Base-by-base conservation (phyloP, 2,329 filamentous ascomycete genomes). In the Ophiostoma sp. region DNA sequence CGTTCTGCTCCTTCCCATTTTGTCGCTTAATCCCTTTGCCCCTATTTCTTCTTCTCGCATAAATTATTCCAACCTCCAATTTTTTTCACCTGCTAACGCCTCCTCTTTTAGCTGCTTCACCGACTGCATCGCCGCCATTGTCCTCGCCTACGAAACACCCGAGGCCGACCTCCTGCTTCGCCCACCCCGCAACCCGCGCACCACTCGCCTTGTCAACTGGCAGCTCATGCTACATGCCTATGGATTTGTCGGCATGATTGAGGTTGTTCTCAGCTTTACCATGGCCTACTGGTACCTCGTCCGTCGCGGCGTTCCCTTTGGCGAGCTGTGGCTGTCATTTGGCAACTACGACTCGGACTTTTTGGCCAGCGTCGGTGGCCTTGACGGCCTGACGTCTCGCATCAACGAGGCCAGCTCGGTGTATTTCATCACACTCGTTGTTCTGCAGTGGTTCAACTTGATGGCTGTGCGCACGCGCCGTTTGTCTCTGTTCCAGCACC, bases 221-320 rank as follows among this genome's bases (percentile, higher is more conserved):
- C 84, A 84, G 77, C 86, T 88, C 66, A 87, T 87, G 77, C 80
- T 79, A 0, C 86, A 88, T 68, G 82, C 85, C 0, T 88, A 88
- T 75, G 81, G 87, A 3, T 87, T 88, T 75, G 83, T 84, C 1
- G 86, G 86, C 39, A 82, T 83, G 48, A 84, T 87, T 81, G 86
- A 88, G 75, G 85, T 86, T 0, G 73, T 84, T 71, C 82, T 80
- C 4, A 85, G 86, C 0, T 85, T 87, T 72, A 74, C 83, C 75
- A 88, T 88, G 86, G 87, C 84, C 78, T 88, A 87, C 80, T 75
- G 87, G 0, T 88, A 88, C 80, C 83, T 85, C 81, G 86, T 82
- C 79, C 81, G 78, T 15, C 78, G 84, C 0, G 81, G 83, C 7
- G 86, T 88, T 48, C 83, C 86, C 0, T 79, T 85, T 61, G 77